Evolutionary conservation across 257 asterid genomes (phyloP).

Genomic region (Plantago ovata): DNA sequence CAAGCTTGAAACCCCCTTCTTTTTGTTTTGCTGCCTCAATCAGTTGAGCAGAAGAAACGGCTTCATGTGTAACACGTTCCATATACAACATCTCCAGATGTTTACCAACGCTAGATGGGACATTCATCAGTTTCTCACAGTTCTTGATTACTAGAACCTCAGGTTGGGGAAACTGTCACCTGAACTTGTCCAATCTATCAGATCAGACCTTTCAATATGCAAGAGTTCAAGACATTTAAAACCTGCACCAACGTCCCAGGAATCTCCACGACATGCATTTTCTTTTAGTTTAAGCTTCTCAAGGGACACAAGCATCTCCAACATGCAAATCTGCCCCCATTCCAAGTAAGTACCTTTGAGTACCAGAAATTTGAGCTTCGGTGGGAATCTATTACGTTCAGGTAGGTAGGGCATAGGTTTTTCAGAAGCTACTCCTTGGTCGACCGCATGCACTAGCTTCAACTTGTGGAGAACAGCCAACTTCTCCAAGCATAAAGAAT

Average conservation of each 20-base stretch:
- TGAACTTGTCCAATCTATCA: conserved; percentile 20
- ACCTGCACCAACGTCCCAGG: conserved; percentile 14
- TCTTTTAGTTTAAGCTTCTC: conserved; percentile 20
- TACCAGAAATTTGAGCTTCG: conserved; percentile 20
- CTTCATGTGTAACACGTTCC: not conserved
- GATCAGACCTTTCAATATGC: conserved; percentile 21
- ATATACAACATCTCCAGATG: conserved; percentile 20
- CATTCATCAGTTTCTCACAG: conserved; percentile 14
- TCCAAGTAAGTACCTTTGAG: conserved; percentile 20
- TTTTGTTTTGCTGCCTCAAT: not conserved
- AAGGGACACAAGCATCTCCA: not conserved
- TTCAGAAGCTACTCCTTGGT: not conserved
- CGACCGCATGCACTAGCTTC: conserved; percentile 20
- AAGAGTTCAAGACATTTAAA: conserved; percentile 19
- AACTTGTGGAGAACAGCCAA: conserved; percentile 16
- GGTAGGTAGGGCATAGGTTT: conserved; percentile 16
- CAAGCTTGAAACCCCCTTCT: not conserved
- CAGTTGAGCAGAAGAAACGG: not conserved
- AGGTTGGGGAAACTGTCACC: conserved; percentile 18
- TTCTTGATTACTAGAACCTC: conserved; percentile 11
- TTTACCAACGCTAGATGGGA: conserved; percentile 13
- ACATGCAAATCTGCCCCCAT: conserved; percentile 22
- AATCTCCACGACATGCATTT: conserved; percentile 16
- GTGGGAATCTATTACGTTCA: conserved; percentile 8
- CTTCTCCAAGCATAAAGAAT: not conserved